These are phyloP conservation scores for Metschnikowia lachancei DNA, from an alignment of 805 yeast species.

Conservation along the genomic window DNA sequence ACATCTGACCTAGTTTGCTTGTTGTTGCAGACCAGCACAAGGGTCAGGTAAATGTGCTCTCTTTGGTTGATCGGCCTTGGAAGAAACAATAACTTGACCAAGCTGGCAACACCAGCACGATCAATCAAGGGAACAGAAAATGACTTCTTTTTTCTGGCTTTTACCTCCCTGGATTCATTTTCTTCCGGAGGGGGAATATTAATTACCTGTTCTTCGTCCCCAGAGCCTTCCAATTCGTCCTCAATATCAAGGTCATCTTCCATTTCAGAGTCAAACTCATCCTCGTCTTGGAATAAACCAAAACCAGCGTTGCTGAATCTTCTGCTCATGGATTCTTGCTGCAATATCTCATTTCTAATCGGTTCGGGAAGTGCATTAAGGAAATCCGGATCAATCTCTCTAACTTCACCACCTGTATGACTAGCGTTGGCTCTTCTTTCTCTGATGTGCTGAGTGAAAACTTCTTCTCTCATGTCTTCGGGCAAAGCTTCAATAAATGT, in stretches of 20 bases:
- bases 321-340: conserved; percentile 50
- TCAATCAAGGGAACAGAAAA: conserved; percentile 63
- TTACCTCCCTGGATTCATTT: background rate
- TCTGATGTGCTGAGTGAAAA: conserved; percentile 76
- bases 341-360: conserved; percentile 60
- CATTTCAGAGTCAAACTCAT: conserved; percentile 23
- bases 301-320: conserved; percentile 29
- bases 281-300: conserved; percentile 19
- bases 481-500: conserved; percentile 87
- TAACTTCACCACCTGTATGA: conserved; percentile 39
- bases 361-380: conserved; percentile 73
- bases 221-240: conserved; percentile 17
- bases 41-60: conserved; percentile 60
- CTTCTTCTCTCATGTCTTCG: conserved; percentile 90
- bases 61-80: conserved; percentile 66
- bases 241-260: conserved; percentile 25
- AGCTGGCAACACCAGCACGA: conserved; percentile 67
- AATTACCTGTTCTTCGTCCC: background rate
- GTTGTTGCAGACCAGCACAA: conserved; percentile 66
- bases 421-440: conserved; percentile 65
- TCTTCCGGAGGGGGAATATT: background rate
- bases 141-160: conserved; percentile 20
- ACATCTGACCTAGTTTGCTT: conserved; percentile 78
- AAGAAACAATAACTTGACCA: conserved; percentile 66
- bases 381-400: conserved; percentile 79